Conservation (phyloP, 805 yeast species). For the Lipomyces anomalus region DNA sequence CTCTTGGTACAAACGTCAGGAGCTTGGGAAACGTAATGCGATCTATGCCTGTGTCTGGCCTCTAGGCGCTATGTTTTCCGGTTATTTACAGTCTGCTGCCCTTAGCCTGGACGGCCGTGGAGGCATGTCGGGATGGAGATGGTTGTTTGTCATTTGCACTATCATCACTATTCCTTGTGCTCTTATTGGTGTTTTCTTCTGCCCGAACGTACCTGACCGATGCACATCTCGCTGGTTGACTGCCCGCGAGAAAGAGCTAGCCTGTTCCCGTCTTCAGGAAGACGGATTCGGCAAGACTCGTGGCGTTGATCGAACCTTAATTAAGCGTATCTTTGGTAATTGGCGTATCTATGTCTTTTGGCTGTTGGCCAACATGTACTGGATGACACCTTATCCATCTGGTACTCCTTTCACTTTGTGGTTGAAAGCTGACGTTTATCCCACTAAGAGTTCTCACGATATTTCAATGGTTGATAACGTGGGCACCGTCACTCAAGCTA, state of each 20-base stretch:
- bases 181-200: slow-evolving; percentile 46
- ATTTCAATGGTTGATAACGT: slow-evolving; percentile 38
- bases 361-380: slow-evolving; percentile 9
- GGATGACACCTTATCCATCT: slow-evolving; percentile 22
- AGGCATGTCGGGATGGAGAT: slow-evolving; percentile 64
- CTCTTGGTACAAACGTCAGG: slow-evolving; percentile 50
- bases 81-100: slow-evolving; percentile 58
- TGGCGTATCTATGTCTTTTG: slow-evolving; percentile 18
- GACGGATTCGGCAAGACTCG: slow-evolving; percentile 17
- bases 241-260: slow-evolving; percentile 51
- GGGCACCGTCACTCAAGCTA: slow-evolving; percentile 53
- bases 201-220: slow-evolving; percentile 63
- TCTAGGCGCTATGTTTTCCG: slow-evolving; percentile 57
- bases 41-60: slow-evolving; percentile 57
- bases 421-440: slow-evolving; percentile 7
- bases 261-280: slow-evolving; percentile 39
- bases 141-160: slow-evolving; percentile 66
- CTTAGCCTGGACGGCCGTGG: slow-evolving; percentile 42
- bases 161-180: slow-evolving; percentile 55
- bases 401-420: slow-evolving; percentile 15
- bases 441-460: slow-evolving; percentile 5
- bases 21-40: slow-evolving; percentile 56
- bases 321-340: slow-evolving; percentile 13
- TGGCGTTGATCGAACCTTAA: slow-evolving; percentile 12
- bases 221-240: slow-evolving; percentile 49